Base-by-base conservation (phyloP, 148 eudicot genomes). In the Camellia sinensis region DNA sequence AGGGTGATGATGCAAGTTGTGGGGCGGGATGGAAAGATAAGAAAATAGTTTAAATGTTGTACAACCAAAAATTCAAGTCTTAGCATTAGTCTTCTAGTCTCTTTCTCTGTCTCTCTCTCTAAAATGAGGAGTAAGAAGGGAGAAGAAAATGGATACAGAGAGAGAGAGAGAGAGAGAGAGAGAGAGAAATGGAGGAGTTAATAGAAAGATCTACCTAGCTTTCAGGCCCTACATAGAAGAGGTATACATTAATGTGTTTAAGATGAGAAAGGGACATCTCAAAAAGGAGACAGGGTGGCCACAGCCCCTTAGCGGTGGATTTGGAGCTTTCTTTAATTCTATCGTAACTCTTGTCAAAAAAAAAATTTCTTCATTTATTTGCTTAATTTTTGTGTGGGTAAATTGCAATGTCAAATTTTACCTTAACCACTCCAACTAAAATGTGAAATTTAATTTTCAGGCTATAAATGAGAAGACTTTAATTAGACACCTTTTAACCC, bases 181-280 rank as follows among this genome's bases (percentile, higher is more conserved):
- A 43, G 66, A 12, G 80, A 79, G 66, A 29, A 78, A 48, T 21
- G 43, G 76, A 61, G 70, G 65, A 67, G 70, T 43, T 18, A 78
- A 83, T 81, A 74, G 90, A 89, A 90, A 88, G 86, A 90, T 89
- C 86, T 88, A 90, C 85, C 85, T 82, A 88, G 87, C 68, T 81
- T 81, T 44, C 75, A 61, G 79, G 80, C 80, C 77, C 75, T 63
- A 82, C 80, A 71, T 7, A 43, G 62, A 60, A 60, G 74, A 41
- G 66, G 57, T 0, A 60, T 17, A 17, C 22, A 6, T n/a, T 54
- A 5, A 67, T 60, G 84, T 18, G 84, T 76, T 76, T 70, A 81
- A 67, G 80, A 76, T 37, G 77, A 19, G 84, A 82, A 77, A 82
- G 54, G 29, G 84, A 82, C 84, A 52, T 70, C 60, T 44, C 82